These are phyloP conservation scores for Avena atlantica DNA, from an alignment of 176 grass and related monocot genomes.

Conservation along the genomic window DNA sequence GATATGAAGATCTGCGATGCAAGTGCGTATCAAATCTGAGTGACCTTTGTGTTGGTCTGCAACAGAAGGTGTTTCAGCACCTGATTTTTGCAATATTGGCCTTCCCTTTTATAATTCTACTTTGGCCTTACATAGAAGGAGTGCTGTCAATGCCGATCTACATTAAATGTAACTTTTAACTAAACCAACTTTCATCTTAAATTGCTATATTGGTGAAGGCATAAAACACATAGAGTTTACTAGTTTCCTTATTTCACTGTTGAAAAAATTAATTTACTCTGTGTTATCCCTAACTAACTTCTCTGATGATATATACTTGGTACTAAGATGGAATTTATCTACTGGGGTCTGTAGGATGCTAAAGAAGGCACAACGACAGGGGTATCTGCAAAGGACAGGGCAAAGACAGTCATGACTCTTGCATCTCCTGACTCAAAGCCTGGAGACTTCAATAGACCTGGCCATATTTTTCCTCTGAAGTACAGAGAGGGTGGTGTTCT, in stretches of 20 bases:
- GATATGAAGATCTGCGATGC: background rate
- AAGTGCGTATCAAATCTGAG: background rate
- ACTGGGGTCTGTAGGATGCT: slow-evolving; percentile 65
- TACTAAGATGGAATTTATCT: slow-evolving; percentile 28
- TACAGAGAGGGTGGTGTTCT: slow-evolving; percentile 92
- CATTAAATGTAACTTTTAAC: background rate
- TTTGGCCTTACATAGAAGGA: background rate
- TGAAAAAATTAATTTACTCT: slow-evolving; percentile 2
- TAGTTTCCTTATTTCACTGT: slow-evolving; percentile 13
- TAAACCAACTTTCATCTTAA: background rate
- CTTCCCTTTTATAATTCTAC: background rate
- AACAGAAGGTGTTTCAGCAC: background rate
- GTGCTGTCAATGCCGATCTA: background rate
- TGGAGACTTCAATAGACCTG: slow-evolving; percentile 81
- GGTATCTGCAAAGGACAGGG: slow-evolving; percentile 85
- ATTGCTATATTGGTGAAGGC: background rate
- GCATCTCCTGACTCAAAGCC: slow-evolving; percentile 75
- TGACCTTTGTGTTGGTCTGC: background rate
- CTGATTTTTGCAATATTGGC: background rate
- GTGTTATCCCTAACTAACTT: background rate
- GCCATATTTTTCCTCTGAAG: slow-evolving; percentile 92
- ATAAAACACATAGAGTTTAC: background rate
- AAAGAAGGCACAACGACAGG: slow-evolving; percentile 88
- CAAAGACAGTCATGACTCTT: slow-evolving; percentile 74
- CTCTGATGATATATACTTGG: background rate